phyloP scores from a whole-genome alignment of 768 basidiomycete species.

The Gymnopilus dilepis region DNA sequence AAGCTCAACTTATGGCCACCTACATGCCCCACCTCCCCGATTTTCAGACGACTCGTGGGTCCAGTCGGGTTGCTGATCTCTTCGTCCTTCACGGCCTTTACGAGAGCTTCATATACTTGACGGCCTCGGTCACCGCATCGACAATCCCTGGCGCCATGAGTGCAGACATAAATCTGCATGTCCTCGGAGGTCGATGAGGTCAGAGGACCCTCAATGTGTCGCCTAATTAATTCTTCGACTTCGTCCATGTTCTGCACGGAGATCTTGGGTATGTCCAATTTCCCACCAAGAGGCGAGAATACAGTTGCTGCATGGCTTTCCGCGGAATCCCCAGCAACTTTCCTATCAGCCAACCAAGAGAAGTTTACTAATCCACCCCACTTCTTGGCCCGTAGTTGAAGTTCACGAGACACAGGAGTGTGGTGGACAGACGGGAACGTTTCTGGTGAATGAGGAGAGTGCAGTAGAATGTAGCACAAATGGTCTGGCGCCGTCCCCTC shows the following conservation, averaged over 20 bases:
- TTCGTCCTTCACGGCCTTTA: slow-evolving; percentile 53
- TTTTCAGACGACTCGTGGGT: slow-evolving; percentile 38
- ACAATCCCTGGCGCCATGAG: slow-evolving; percentile 80
- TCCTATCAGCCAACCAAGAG: slow-evolving; percentile 45
- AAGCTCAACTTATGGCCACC: slow-evolving; percentile 73
- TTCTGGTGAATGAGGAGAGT: slow-evolving; percentile 52
- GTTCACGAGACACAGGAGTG: slow-evolving; percentile 54
- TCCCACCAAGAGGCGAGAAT: slow-evolving; percentile 53
- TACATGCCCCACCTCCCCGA: slow-evolving; percentile 78
- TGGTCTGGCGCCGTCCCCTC: slow-evolving; percentile 61
- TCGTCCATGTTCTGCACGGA: slow-evolving; percentile 56
- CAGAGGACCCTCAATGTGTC: slow-evolving; percentile 29
- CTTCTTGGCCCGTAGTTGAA: slow-evolving; percentile 47
- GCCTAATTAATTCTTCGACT: slow-evolving; percentile 43
- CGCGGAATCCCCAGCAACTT: background rate
- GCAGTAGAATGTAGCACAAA: slow-evolving; percentile 59
- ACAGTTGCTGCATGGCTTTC: slow-evolving; percentile 46
- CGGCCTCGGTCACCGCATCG: slow-evolving; percentile 74
- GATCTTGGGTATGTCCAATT: slow-evolving; percentile 54
- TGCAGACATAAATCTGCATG: slow-evolving; percentile 71
- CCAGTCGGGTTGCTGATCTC: slow-evolving; percentile 33
- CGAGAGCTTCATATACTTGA: slow-evolving; percentile 57
- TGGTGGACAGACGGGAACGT: slow-evolving; percentile 51
- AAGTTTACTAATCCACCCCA: slow-evolving; percentile 70
- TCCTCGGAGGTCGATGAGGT: slow-evolving; percentile 21